Conservation (phyloP, 2,329 filamentous ascomycete genomes). For the Penicillium sp. region DNA sequence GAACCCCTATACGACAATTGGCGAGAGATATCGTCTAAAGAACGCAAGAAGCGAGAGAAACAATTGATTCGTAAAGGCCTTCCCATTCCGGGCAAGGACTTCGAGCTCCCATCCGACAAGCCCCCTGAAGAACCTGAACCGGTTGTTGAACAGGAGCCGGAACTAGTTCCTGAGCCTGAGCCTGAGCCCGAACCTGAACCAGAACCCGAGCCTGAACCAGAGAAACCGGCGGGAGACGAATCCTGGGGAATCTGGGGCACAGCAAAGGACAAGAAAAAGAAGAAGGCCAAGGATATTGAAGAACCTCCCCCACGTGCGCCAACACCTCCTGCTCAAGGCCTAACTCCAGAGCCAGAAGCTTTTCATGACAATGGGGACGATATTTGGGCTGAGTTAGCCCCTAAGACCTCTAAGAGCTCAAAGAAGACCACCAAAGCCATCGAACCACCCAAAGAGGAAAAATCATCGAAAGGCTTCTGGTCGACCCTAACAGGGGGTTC, state of each 20-base stretch:
- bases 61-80: slow-evolving; percentile 27
- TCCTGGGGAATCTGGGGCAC: slow-evolving; percentile 37
- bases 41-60: slow-evolving; percentile 47
- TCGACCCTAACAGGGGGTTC: slow-evolving; percentile 41
- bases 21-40: slow-evolving; percentile 37
- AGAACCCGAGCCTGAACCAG: slow-evolving; percentile 1
- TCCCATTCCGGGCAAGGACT: slow-evolving; percentile 30
- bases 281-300: slow-evolving; percentile 44
- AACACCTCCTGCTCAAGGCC: slow-evolving; percentile 46
- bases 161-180: slow-evolving; percentile 26
- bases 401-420: slow-evolving; percentile 36
- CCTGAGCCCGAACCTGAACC: slow-evolving; percentile 17
- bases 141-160: slow-evolving; percentile 16
- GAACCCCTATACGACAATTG: slow-evolving; percentile 39
- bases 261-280: slow-evolving; percentile 48
- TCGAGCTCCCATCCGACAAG: slow-evolving; percentile 23
- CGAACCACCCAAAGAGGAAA: slow-evolving; percentile 34
- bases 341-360: slow-evolving; percentile 39
- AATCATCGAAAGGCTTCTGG: slow-evolving; percentile 45
- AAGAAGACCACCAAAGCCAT: slow-evolving; percentile 29
- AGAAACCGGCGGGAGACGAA: slow-evolving; percentile 22
- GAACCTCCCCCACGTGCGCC: slow-evolving; percentile 49
- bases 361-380: slow-evolving; percentile 35
- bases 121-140: slow-evolving; percentile 21
- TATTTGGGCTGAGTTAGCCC: slow-evolving; percentile 38